Conservation (phyloP, 2,329 filamentous ascomycete genomes). For the Fusarium temperatum region DNA sequence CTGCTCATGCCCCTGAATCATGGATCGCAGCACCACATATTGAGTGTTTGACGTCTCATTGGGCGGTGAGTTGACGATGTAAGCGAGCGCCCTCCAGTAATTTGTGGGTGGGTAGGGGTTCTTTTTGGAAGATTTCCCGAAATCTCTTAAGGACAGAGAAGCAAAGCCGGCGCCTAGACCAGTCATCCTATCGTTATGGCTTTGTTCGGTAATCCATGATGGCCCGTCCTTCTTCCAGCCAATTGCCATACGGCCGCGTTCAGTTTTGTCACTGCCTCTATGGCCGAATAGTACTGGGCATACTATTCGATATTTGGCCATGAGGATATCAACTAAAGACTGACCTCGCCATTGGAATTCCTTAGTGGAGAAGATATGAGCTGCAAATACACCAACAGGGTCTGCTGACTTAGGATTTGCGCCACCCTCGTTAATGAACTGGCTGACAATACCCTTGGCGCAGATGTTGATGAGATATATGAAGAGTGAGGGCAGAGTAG, state of each 20-base stretch:
- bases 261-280: slow-evolving; percentile 77
- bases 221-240: slow-evolving; percentile 76
- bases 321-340: slow-evolving; percentile 81
- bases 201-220: slow-evolving; percentile 71
- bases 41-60: slow-evolving; percentile 77
- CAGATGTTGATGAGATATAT: slow-evolving; percentile 82
- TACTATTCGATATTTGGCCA: slow-evolving; percentile 81
- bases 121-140: slow-evolving; percentile 71
- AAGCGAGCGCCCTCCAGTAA: slow-evolving; percentile 84
- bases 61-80: slow-evolving; percentile 78
- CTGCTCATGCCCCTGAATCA: slow-evolving; percentile 77
- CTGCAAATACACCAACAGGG: slow-evolving; percentile 79
- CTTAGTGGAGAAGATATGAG: slow-evolving; percentile 76
- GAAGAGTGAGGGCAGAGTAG: slow-evolving; percentile 69
- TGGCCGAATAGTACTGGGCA: slow-evolving; percentile 91
- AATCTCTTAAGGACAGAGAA: slow-evolving; percentile 83
- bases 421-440: slow-evolving; percentile 73
- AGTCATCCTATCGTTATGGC: slow-evolving; percentile 84
- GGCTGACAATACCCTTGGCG: slow-evolving; percentile 75
- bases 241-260: slow-evolving; percentile 70
- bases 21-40: slow-evolving; percentile 72
- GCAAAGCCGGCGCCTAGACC: slow-evolving; percentile 87
- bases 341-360: slow-evolving; percentile 73
- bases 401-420: slow-evolving; percentile 74
- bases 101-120: slow-evolving; percentile 81